Base-by-base conservation (phyloP, 768 basidiomycete species). In the Tulasnella sp. region DNA sequence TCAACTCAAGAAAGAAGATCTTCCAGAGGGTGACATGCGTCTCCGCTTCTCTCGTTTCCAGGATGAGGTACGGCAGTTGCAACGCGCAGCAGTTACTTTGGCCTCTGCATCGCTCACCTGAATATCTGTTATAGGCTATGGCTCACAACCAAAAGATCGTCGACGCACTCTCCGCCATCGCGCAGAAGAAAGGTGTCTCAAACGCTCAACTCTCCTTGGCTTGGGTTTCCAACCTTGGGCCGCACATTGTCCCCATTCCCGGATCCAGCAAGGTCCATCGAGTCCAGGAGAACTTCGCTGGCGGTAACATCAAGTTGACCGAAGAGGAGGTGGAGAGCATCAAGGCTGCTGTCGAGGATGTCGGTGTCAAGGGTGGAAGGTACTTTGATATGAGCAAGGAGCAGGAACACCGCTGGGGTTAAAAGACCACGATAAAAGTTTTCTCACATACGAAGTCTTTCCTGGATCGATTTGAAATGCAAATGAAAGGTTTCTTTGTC, bases 181-280 rank as follows among this genome's bases (percentile, higher is more conserved):
- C 88, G 0, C 81, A 84, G 73, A 85, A 84, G 82, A 88, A 87
- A 83, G 85, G 85, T 9, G 82, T 88, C 42, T 86, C 87, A 0
- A 83, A 87, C 6, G 86, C 85, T 0, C 86, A 87, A 81, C 83
- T 88, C 19, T 83, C 83, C 81, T 84, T 87, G 44, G 86, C 86
- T 0, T 88, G 88, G 88, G 87, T 89, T 0, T 72, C 81, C 19
- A 83, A 86, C 0, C 84, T 86, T 5, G 87, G 88, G 3, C 34
- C 82, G 0, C 86, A 88, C 81, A 86, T 89, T 31, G 85, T 90
- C 78, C 88, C 89, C 4, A 85, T 90, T 31, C 88, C 89, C 0
- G 89, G 89, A n/a, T 76, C 74, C 44, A 68, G 75, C 42, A 80
- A 80, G 24, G 79, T 58, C 10, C 24, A 44, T 56, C 79, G 79